Evolutionary conservation across 1,284 basidiomycete species (phyloP).

Genomic region (Puccinia triticina): DNA sequence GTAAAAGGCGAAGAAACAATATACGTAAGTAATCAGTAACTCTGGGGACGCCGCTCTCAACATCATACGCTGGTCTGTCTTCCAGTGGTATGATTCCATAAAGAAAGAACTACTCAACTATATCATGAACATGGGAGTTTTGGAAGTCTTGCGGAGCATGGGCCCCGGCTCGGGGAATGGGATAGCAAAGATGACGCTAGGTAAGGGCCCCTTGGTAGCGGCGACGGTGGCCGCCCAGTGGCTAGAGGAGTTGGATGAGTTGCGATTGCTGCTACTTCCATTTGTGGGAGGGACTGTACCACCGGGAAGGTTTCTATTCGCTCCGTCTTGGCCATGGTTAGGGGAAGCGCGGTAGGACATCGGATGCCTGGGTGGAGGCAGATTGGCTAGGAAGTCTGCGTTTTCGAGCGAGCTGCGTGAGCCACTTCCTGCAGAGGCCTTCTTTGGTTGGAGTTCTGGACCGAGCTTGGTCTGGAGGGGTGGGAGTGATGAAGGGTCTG

Average conservation of each 20-base stretch:
- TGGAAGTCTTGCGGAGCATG: conserved; percentile 28
- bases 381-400: conserved; percentile 23
- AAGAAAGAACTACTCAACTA: conserved; percentile 31
- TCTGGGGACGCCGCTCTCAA: neutral
- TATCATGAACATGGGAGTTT: conserved; percentile 40
- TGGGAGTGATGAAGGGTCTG: conserved; percentile 10
- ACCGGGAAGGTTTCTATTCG: neutral
- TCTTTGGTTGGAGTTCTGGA: neutral
- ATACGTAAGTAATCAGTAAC: neutral
- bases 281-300: neutral
- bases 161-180: conserved; percentile 43
- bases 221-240: conserved; percentile 25
- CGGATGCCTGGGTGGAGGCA: conserved; percentile 20
- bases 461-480: neutral
- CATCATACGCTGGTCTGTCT: neutral
- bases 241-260: neutral
- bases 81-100: neutral
- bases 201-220: conserved; percentile 34
- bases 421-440: neutral
- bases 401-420: conserved; percentile 17
- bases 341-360: conserved; percentile 7
- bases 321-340: neutral
- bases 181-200: conserved; percentile 37
- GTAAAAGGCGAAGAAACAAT: neutral
- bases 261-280: neutral